A percentile compares a stretch with the other conserved stretches of the same genome.
phyloP scores from a whole-genome alignment of 345 rosid genomes.

The Gossypium herbaceum region DNA sequence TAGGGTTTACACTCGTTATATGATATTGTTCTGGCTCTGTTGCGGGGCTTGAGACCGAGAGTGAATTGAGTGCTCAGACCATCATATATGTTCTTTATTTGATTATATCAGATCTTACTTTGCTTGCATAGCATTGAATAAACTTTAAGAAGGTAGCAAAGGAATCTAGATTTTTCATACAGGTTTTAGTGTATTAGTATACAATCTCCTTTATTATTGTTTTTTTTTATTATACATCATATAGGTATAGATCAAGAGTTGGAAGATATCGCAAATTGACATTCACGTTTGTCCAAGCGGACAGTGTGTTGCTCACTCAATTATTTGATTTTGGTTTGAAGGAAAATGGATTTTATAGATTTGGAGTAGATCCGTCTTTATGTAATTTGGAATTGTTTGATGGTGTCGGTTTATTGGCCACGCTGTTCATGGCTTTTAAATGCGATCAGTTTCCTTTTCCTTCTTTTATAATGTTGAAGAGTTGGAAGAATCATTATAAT shows the following conservation, averaged over 20 bases:
- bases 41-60: neutral
- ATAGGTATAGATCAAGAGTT: neutral
- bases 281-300: neutral
- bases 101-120: neutral
- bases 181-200: neutral
- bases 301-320: neutral
- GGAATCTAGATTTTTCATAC: neutral
- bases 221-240: too few relatives aligned
- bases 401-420: too few relatives aligned
- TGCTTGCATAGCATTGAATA: neutral
- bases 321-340: neutral
- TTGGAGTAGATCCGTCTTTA: neutral
- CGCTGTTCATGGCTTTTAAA: too few relatives aligned
- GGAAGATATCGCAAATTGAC: neutral
- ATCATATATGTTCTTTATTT: neutral
- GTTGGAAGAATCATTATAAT: too few relatives aligned
- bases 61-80: neutral
- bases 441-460: too few relatives aligned
- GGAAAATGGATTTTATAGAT: neutral
- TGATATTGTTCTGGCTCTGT: too few relatives aligned
- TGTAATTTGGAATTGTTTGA: too few relatives aligned
- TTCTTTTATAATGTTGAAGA: too few relatives aligned
- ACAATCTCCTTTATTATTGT: too few relatives aligned
- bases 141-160: neutral
- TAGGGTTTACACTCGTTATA: neutral